Conservation (phyloP, 805 yeast genomes). For the Wickerhamomyces bisporus region DNA sequence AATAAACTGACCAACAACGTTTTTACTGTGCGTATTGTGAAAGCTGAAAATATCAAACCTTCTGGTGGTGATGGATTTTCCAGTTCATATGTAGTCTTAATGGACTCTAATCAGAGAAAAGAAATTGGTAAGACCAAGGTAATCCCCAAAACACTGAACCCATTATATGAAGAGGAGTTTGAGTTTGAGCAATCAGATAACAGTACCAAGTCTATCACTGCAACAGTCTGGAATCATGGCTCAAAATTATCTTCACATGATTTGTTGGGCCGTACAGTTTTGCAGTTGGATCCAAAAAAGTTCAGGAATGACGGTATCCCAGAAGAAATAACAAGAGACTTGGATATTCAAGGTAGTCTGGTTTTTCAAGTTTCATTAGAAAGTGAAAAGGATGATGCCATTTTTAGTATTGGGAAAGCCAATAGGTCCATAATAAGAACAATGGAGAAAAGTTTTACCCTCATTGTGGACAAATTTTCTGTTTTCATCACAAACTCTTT, state of each 20-base stretch:
- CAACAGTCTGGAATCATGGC: constrained; percentile 68
- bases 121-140: constrained; percentile 69
- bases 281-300: constrained; percentile 57
- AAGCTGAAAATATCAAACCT: constrained; percentile 56
- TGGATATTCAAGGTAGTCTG: constrained; percentile 63
- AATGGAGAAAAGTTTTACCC: constrained; percentile 59
- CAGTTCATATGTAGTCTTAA: constrained; percentile 57
- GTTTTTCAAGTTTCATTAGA: constrained; percentile 69
- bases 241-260: constrained; percentile 46
- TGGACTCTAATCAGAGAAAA: constrained; percentile 47
- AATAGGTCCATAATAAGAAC: constrained; percentile 59
- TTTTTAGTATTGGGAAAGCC: constrained; percentile 75
- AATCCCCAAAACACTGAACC: constrained; percentile 54
- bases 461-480: constrained; percentile 71
- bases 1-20: constrained; percentile 38
- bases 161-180: constrained; percentile 86
- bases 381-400: constrained; percentile 72
- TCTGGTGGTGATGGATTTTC: constrained; percentile 40
- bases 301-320: constrained; percentile 68
- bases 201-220: constrained; percentile 42
- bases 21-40: constrained; percentile 57
- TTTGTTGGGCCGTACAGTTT: constrained; percentile 57
- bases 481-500: constrained; percentile 51
- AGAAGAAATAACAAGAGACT: constrained; percentile 48
- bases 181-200: constrained; percentile 43